Base-by-base conservation (phyloP, 1,139 yeast genomes). In the Debaryomycetaceae sp. region DNA sequence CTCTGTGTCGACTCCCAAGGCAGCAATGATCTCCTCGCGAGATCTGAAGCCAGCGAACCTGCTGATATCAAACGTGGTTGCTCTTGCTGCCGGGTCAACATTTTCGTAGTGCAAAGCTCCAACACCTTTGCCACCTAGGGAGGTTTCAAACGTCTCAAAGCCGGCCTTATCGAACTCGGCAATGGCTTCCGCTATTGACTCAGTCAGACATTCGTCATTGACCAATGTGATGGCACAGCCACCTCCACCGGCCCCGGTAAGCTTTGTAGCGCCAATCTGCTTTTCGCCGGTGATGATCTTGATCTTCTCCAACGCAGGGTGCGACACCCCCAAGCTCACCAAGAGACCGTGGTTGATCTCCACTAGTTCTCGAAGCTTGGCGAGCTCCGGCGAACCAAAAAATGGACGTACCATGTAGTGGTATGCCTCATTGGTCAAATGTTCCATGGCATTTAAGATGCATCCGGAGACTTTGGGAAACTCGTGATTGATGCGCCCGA, bases 181-280 rank as follows among this genome's bases (percentile, higher is more conserved):
- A 9, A 58, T 57, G 1, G 66, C 67, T 6, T 56, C 57, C 12
- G 51, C 48, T 9, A 69, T 43, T 1, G 36, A 42, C 2, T 39
- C 47, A 25, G 53, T 61, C 1, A 54, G 50, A 3, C 61, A 63
- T 8, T 65, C 67, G 30, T 75, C 80, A 30, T 75, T 65, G 9
- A 89, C 67, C 31, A 91, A 61, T 0, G 97, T 91, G 35, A 93
- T 82, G 13, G 96, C 95, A 62, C 99, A 91, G 1, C 99, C 99
- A 27, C 99, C 99, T 13, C 98, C 98, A 16, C 99, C 99, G 0
- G 98, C 98, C 26, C 99, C 99, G 0, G 98, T 91, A 38, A 91
- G 69, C 55, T 91, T 91, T 2, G 99, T 89, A 37, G 84, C 79
- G 5, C 99, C 99, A 21, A 91, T 58, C 2, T 62, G 51, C 34